These are phyloP conservation scores for Isabelozyma pseudorhagii DNA, from an alignment of 805 yeast genomes.

Conservation along the genomic window DNA sequence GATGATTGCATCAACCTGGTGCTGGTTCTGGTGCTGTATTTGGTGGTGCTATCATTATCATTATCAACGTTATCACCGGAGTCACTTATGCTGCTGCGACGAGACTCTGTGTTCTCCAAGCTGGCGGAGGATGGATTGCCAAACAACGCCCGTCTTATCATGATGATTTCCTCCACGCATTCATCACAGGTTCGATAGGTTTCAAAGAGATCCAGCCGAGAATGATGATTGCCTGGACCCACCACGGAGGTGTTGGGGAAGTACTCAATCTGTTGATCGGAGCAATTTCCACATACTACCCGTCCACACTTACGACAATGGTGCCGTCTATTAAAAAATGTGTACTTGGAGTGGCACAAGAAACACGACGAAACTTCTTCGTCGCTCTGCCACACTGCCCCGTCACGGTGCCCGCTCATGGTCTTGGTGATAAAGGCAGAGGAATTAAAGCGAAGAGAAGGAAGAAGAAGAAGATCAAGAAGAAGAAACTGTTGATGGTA, in stretches of 20 bases:
- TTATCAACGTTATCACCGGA: constrained; percentile 1
- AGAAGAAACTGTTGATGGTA: background rate
- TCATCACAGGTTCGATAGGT: constrained; percentile 73
- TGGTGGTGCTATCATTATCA: constrained; percentile 14
- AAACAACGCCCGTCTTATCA: constrained; percentile 43
- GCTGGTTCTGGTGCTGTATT: constrained; percentile 14
- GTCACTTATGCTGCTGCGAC: background rate
- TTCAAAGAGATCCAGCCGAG: constrained; percentile 48
- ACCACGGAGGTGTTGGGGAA: constrained; percentile 60
- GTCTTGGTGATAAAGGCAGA: background rate
- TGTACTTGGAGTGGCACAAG: constrained; percentile 50
- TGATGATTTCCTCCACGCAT: constrained; percentile 61
- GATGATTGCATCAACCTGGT: constrained; percentile 19
- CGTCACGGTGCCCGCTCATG: constrained; percentile 2
- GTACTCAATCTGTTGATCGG: constrained; percentile 50
- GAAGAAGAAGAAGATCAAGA: background rate
- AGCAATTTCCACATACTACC: constrained; percentile 71
- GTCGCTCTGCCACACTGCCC: constrained; percentile 73
- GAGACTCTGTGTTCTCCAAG: background rate
- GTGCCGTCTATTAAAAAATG: constrained; percentile 69
- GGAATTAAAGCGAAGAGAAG: background rate
- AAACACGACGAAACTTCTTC: constrained; percentile 49
- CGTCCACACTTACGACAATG: constrained; percentile 83
- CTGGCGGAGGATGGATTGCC: constrained; percentile 3
- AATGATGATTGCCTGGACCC: constrained; percentile 47